A percentile compares a stretch with the other conserved stretches of the same genome.
Evolutionary conservation across 345 rosid genomes (phyloP).

Genomic region (Citrus australasica): DNA sequence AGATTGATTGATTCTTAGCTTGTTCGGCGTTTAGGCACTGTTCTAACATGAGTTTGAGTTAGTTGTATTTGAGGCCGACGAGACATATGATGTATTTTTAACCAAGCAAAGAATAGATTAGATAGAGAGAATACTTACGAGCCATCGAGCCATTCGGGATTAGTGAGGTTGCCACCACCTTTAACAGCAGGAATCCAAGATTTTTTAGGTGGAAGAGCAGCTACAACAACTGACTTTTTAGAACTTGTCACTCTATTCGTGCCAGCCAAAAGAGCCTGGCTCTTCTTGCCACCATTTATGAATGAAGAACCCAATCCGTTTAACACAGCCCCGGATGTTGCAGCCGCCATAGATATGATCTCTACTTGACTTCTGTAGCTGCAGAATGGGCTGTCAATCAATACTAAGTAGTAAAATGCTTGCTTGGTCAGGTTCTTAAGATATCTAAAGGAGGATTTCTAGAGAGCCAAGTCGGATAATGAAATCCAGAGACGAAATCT

Average conservation of each 20-base stretch:
- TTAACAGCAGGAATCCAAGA: conserved; percentile 93
- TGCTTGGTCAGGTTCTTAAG: background rate
- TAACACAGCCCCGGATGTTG: conserved; percentile 70
- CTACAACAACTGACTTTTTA: conserved; percentile 50
- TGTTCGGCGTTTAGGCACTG: too few species aligned
- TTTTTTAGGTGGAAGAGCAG: conserved; percentile 60
- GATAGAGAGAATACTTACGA: conserved; percentile 52
- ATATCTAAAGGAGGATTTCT: conserved; percentile 28
- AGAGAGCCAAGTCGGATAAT: conserved; percentile 47
- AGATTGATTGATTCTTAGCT: too few species aligned
- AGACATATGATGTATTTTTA: background rate
- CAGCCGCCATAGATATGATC: conserved; percentile 45
- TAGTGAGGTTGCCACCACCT: conserved; percentile 79
- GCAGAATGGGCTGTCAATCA: background rate
- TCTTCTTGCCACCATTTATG: conserved; percentile 50
- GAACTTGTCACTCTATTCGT: conserved; percentile 23
- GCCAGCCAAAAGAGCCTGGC: conserved; percentile 30
- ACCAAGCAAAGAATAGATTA: background rate
- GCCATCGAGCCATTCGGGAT: conserved; percentile 99
- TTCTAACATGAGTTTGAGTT: too few species aligned
- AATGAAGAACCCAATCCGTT: conserved; percentile 82
- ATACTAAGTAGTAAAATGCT: background rate
- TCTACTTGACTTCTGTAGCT: background rate
- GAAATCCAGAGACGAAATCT: conserved; percentile 66
- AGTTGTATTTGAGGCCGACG: too few species aligned